Conservation (phyloP, 306 rosid genomes). For the Quercus dentata region DNA sequence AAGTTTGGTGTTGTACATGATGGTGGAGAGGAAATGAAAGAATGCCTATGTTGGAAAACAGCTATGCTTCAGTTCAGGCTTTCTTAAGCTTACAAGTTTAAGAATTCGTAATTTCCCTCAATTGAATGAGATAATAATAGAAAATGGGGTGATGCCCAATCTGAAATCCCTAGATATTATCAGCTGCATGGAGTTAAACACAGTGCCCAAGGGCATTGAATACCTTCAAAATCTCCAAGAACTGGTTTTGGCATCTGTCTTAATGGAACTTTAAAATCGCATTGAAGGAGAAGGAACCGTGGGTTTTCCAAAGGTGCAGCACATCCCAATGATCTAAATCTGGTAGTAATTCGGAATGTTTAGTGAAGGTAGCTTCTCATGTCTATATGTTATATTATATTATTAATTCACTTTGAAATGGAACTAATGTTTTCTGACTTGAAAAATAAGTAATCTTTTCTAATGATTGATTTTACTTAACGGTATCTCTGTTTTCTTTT, state of each 20-base stretch:
- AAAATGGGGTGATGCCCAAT: background rate
- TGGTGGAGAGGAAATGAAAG: too few species aligned
- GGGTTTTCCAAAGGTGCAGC: too few species aligned
- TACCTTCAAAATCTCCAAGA: background rate
- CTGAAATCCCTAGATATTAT: background rate
- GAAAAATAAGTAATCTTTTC: too few species aligned
- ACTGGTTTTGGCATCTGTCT: background rate
- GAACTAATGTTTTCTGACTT: too few species aligned
- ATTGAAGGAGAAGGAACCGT: fast-evolving
- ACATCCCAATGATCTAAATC: fast-evolving
- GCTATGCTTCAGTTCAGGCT: background rate
- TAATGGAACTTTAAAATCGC: fast-evolving
- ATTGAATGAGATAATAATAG: slow-evolving; percentile 1
- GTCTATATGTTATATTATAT: too few species aligned
- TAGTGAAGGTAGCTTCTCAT: too few species aligned
- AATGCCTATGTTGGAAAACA: background rate
- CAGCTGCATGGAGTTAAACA: background rate
- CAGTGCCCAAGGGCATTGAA: background rate
- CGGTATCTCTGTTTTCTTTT: too few species aligned
- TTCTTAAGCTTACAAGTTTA: background rate
- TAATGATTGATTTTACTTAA: too few species aligned
- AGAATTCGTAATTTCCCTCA: background rate
- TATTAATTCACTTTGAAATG: too few species aligned
- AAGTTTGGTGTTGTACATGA: too few species aligned
- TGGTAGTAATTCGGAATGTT: fast-evolving